Base-by-base conservation (phyloP, 176 grass and related monocot genomes). In the Urochloa ruziziensis region DNA sequence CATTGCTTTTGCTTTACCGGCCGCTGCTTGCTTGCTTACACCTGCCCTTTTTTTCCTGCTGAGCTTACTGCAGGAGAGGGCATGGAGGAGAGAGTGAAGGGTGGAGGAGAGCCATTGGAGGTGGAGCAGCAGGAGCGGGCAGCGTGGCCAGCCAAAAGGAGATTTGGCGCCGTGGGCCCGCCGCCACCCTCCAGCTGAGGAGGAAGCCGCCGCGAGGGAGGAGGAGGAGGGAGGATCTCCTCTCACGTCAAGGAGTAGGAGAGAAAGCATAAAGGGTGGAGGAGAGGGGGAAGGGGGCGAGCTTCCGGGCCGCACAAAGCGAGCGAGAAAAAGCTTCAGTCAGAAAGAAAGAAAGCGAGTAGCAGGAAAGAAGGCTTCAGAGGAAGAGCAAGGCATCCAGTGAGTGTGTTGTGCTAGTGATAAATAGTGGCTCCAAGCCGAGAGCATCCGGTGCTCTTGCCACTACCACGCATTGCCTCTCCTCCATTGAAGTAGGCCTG, bases 191-290 rank as follows among this genome's bases (percentile, higher is more conserved):
- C 69, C 56, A 86, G 88, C 36, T 86, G 83, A 86, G 71, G 10
- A 40, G 32, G 0, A 16, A 71, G 9, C 69, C 17, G 9, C 69
- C 17, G 10, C 29, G 73, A 19, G 33, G 15, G 34, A 19, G 73
- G 33, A 24, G 39, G 13, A 15, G 64, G 64, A 19, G 61, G 53
- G 87, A 81, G 88, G 83, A 86, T 90, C 83, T 82, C 71, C 83
- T 86, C 83, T 78, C 79, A 78, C 83, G 79, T 86, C 88, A 39
- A 70, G 60, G 52, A 42, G 51, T 57, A 73, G 72, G 71, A 80
- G 71, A 80, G 73, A 85, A 70, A 76, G 88, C 84, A 86, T 90
- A 90, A 90, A 90, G 78, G 62, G 6, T 4, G 62, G 5, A 13
- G 36, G 6, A 24, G 36, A 7, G 72, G 35, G 23, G 42, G 23